Conservation (phyloP, 495 filamentous ascomycete species). For the Penicillium dipodomyicola region DNA sequence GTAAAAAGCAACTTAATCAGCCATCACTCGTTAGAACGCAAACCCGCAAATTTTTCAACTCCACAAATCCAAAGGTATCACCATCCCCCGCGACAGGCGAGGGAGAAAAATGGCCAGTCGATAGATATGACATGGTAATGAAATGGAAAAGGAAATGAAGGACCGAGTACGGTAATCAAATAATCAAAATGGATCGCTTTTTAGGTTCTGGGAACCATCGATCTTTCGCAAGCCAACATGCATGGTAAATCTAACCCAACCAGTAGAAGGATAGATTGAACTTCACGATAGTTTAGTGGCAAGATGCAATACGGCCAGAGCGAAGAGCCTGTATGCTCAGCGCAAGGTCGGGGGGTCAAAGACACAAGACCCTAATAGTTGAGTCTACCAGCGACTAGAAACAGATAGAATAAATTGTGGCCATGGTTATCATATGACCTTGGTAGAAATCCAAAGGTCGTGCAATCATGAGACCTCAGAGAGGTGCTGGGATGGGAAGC, state of each 20-base stretch:
- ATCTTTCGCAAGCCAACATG: conserved; percentile 14
- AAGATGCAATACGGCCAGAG: conserved; percentile 4
- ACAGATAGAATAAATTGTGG: conserved; percentile 19
- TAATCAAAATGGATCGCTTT: conserved; percentile 25
- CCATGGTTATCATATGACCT: conserved; percentile 33
- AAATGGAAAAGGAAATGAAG: conserved; percentile 10
- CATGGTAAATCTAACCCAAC: not conserved
- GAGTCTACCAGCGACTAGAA: conserved; percentile 31
- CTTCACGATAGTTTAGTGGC: not conserved
- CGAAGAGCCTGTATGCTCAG: conserved; percentile 6
- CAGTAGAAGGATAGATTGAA: not conserved
- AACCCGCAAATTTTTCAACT: conserved; percentile 14
- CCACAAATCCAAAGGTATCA: conserved; percentile 24
- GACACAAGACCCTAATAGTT: conserved; percentile 9
- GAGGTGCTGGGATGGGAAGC: not conserved
- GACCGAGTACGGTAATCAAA: conserved; percentile 11
- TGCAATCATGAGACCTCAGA: conserved; percentile 19
- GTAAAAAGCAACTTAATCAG: conserved; percentile 9
- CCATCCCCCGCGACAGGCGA: conserved; percentile 9
- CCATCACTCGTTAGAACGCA: conserved; percentile 16
- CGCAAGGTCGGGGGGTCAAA: not conserved
- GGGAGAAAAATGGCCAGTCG: conserved; percentile 8
- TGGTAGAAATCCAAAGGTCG: conserved; percentile 25
- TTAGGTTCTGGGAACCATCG: conserved; percentile 16
- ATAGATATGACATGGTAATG: conserved; percentile 13